Conservation (phyloP, 108 stramenopile species). For the Discostella stelligeroides region DNA sequence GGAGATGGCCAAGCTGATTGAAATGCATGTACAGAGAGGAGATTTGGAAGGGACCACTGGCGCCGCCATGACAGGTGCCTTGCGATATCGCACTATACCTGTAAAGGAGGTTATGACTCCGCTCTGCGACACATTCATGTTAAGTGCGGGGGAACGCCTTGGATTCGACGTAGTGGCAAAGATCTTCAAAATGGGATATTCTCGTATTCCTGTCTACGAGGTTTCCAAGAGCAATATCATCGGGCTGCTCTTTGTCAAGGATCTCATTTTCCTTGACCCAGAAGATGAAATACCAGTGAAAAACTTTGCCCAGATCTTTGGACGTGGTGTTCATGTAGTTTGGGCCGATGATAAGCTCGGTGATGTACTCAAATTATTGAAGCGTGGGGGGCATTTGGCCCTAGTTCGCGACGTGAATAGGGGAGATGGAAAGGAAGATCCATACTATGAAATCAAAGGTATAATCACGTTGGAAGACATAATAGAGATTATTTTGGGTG, state of each 20-base stretch:
- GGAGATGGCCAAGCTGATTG: slow-evolving; percentile 90
- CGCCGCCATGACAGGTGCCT: slow-evolving; percentile 93
- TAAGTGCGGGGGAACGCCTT: slow-evolving; percentile 85
- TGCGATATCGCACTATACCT: slow-evolving; percentile 80
- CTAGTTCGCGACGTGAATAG: slow-evolving; percentile 93
- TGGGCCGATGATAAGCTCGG: slow-evolving; percentile 90
- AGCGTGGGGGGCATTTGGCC: slow-evolving; percentile 93
- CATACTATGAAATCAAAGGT: slow-evolving; percentile 93
- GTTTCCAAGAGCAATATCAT: slow-evolving; percentile 86
- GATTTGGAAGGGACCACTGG: slow-evolving; percentile 87
- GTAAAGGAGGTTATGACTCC: slow-evolving; percentile 97
- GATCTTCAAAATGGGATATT: slow-evolving; percentile 96
- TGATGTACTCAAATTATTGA: slow-evolving; percentile 89
- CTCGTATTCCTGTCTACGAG: slow-evolving; percentile 92
- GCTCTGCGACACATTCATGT: slow-evolving; percentile 91
- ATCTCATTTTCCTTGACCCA: slow-evolving; percentile 98
- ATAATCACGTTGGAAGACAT: slow-evolving; percentile 98
- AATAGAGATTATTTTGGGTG: slow-evolving; percentile 93
- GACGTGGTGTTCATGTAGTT: slow-evolving; percentile 83
- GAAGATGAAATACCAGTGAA: slow-evolving; percentile 90
- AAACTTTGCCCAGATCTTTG: slow-evolving; percentile 93
- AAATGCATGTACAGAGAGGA: slow-evolving; percentile 90
- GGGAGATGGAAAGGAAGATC: slow-evolving; percentile 75
- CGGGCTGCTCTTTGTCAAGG: slow-evolving; percentile 97
- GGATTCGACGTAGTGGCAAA: slow-evolving; percentile 91